These are phyloP conservation scores for Backusella sp. DNA, from an alignment of 192 early-diverging fungal species.

Conservation along the genomic window DNA sequence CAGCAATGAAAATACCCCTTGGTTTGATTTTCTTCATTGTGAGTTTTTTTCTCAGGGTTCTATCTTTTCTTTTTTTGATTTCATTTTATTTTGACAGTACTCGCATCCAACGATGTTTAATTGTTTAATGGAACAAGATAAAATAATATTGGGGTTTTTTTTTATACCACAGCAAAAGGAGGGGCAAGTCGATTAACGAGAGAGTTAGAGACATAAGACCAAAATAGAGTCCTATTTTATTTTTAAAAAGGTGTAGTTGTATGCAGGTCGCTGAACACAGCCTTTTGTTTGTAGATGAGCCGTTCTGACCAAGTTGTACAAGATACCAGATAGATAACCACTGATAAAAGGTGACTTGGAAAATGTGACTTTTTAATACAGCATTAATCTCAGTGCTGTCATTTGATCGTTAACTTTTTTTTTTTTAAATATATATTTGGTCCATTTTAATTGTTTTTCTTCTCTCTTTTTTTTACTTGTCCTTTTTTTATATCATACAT, in stretches of 20 bases:
- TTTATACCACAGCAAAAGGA: neutral
- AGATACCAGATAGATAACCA: conserved; percentile 2
- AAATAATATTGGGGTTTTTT: neutral
- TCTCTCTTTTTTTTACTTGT: neutral
- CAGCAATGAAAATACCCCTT: neutral
- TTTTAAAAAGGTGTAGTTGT: neutral
- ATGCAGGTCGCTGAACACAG: neutral
- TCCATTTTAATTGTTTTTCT: neutral
- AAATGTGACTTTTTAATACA: neutral
- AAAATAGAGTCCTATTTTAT: neutral
- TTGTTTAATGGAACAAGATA: neutral
- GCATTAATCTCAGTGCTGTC: neutral
- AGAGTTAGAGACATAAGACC: neutral
- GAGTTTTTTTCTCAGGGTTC: neutral
- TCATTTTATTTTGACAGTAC: neutral
- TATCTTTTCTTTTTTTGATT: neutral
- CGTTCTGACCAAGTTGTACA: neutral
- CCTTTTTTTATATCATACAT: neutral
- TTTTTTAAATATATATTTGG: neutral
- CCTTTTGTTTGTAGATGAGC: neutral
- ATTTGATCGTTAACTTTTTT: neutral
- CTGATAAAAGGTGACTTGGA: neutral
- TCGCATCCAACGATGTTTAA: neutral
- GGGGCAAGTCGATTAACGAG: neutral
- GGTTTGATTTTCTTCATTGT: neutral